Evolutionary conservation across 2,329 filamentous ascomycete species (phyloP), one percentile per base, ranked within the genome.

Genomic region (Ascochyta pisi): DNA sequence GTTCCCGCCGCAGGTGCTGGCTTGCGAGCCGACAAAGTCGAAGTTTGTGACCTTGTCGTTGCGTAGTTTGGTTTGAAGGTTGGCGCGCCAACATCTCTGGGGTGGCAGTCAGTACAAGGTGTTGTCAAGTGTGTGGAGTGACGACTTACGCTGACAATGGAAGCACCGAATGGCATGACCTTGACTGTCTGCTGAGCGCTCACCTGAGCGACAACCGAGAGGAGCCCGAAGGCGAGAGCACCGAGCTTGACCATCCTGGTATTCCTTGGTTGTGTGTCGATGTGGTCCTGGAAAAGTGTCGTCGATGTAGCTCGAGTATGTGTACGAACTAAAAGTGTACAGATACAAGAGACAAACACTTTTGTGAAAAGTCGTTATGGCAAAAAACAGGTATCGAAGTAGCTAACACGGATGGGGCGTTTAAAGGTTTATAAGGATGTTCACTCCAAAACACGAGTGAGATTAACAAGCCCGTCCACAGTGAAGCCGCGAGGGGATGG

Each of bases 131-230:
- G 22, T n/a, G 8, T 38, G 24, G 16, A 40, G 37, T 24, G 19
- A 44, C 26, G 22, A 46, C 64, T 50, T 62, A 68, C 69, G 38
- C 63, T 69, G 47, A 74, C 68, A 35, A 75, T 75, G 13, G 71
- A 74, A 26, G 72, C 72, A 43, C 72, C 72, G 40, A 75, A 71
- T 1, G 71, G 69, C 72, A 75, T 75, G n/a, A 75, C 60, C 54
- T 66, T 71, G 46, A 73, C 67, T 2, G 61, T 66, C 13, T 46
- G 40, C 31, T 67, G 64, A 47, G 66, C 64, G 54, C 59, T 58
- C 34, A 58, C 63, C 42, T 63, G 50, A 37, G 58, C 50, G 26
- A 64, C 56, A 13, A 67, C 44, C 49, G 50, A 59, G 50, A 66
- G 57, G 22, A 72, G 63, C 62, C 60, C 66, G 23, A 65, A 56